Conservation (phyloP, 257 asterid species). For the Nicotiana knightiana region DNA sequence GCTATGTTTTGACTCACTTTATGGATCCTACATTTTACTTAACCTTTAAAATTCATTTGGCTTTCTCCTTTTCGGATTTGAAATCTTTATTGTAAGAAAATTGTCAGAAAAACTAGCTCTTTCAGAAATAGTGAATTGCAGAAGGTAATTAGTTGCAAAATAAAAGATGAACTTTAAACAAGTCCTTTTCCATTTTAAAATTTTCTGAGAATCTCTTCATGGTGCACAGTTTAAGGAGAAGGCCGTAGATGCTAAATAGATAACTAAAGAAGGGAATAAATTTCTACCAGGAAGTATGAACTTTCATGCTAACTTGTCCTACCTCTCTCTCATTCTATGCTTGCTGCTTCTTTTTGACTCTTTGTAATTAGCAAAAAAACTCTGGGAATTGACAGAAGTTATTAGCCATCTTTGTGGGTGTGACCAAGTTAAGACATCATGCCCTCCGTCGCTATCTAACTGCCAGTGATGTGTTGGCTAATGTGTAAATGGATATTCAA, state of each 20-base stretch:
- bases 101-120: neutral
- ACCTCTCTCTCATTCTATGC: neutral
- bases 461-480: neutral
- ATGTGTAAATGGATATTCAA: neutral
- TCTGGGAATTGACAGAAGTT: neutral
- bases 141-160: conserved; percentile 2
- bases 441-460: neutral
- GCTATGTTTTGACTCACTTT: neutral
- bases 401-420: neutral
- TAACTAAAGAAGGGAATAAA: neutral
- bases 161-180: neutral
- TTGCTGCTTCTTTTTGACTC: neutral
- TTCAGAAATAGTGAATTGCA: neutral
- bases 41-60: neutral
- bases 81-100: neutral
- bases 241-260: neutral
- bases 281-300: neutral
- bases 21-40: neutral
- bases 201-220: neutral
- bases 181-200: neutral
- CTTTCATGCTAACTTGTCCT: neutral
- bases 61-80: neutral
- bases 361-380: neutral
- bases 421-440: neutral
- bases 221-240: neutral